A percentile compares a stretch with the other conserved stretches of the same genome.
Conservation (phyloP, 2,329 filamentous ascomycete genomes). For the Triangularia verruculosa region DNA sequence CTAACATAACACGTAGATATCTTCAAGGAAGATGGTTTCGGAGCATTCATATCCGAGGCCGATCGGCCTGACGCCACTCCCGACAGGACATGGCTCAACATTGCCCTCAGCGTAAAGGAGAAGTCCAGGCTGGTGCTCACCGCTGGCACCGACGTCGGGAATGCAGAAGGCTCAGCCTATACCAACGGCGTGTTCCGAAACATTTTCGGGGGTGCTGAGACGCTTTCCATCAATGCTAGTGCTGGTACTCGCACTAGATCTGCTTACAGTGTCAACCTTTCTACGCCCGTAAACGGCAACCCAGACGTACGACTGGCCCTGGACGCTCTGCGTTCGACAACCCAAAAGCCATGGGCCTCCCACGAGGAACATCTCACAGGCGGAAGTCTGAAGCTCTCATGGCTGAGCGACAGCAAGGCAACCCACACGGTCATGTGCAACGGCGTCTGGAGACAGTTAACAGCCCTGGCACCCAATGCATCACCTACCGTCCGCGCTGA, state of each 20-base stretch:
- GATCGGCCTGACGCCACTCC: constrained; percentile 62
- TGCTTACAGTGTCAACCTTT: constrained; percentile 83
- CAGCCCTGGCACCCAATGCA: constrained; percentile 69
- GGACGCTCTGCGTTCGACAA: constrained; percentile 78
- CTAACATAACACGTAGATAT: constrained; percentile 59
- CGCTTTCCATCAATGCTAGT: constrained; percentile 80
- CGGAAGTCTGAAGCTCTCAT: constrained; percentile 71
- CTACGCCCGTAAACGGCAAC: constrained; percentile 78
- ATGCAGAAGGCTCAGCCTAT: constrained; percentile 90
- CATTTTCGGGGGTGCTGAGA: constrained; percentile 90
- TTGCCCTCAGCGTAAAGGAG: constrained; percentile 76
- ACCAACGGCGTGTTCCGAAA: constrained; percentile 85
- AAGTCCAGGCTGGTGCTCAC: constrained; percentile 82
- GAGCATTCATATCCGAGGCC: constrained; percentile 77
- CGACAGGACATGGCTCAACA: constrained; percentile 73
- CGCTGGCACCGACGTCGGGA: constrained; percentile 91
- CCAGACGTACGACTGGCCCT: constrained; percentile 76
- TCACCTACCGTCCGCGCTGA: constrained; percentile 79
- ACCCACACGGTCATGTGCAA: constrained; percentile 78
- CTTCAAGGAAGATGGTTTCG: constrained; percentile 77
- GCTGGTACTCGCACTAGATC: constrained; percentile 87
- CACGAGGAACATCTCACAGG: constrained; percentile 88
- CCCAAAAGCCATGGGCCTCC: constrained; percentile 87
- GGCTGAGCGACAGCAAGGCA: constrained; percentile 63
- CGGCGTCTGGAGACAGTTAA: constrained; percentile 84